Conservation (phyloP, 2,329 filamentous ascomycete species). For the Aspergillus aculeatus region DNA sequence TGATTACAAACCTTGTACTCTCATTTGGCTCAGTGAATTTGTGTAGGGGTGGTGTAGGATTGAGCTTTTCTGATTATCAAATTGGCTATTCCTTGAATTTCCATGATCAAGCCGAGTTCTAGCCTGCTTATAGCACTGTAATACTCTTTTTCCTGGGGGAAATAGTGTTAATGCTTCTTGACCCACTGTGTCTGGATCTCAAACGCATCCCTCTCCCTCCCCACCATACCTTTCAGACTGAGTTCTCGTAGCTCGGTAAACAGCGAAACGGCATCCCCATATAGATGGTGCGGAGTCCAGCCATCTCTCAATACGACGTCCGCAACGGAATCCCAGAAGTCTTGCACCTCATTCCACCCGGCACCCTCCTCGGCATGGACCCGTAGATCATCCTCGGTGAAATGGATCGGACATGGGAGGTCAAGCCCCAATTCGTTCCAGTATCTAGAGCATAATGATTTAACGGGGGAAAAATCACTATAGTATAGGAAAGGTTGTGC, state of each 20-base stretch:
- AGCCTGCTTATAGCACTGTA: too few species aligned
- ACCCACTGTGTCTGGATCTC: constrained; percentile 33
- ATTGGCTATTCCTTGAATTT: too few species aligned
- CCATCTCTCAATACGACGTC: constrained; percentile 39
- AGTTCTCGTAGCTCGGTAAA: constrained; percentile 36
- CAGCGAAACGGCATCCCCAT: constrained; percentile 35
- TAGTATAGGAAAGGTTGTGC: too few species aligned
- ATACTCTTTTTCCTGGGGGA: too few species aligned
- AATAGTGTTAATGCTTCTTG: constrained; percentile 9
- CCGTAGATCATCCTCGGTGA: constrained; percentile 22
- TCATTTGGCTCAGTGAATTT: too few species aligned
- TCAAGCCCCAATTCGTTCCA: constrained; percentile 22
- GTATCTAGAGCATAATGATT: constrained; percentile 9
- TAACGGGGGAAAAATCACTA: too few species aligned
- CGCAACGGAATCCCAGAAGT: constrained; percentile 39
- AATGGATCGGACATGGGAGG: constrained; percentile 23
- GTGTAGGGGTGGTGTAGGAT: too few species aligned
- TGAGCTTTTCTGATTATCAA: too few species aligned
- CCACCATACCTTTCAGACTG: constrained; percentile 30
- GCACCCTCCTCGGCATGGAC: constrained; percentile 20
- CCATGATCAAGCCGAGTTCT: too few species aligned
- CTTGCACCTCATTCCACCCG: constrained; percentile 26
- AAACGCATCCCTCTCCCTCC: constrained; percentile 32
- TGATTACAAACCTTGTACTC: too few species aligned
- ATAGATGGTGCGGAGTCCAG: constrained; percentile 38